A percentile compares a stretch with the other conserved stretches of the same genome.
Conservation (phyloP, 768 basidiomycete genomes). For the Amyloporia xantha region DNA sequence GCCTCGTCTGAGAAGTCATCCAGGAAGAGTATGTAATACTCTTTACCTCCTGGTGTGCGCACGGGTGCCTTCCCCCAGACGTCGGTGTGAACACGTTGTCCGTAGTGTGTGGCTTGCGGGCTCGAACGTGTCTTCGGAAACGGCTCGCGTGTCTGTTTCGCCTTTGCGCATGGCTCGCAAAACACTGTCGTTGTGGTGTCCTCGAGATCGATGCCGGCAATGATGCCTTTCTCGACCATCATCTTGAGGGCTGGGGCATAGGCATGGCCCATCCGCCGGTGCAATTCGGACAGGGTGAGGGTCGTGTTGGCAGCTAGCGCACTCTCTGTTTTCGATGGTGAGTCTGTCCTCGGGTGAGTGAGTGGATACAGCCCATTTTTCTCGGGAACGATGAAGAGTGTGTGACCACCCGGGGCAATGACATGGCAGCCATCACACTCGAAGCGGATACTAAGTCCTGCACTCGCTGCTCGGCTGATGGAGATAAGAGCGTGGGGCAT, state of each 20-base stretch:
- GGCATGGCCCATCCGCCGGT: slow-evolving; percentile 11
- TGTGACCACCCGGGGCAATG: not conserved
- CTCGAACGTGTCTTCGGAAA: slow-evolving; percentile 18
- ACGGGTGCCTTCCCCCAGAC: slow-evolving; percentile 38
- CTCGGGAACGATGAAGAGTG: not conserved
- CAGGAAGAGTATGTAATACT: slow-evolving; percentile 22
- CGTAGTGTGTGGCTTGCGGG: slow-evolving; percentile 8
- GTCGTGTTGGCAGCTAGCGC: not conserved
- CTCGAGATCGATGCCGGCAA: slow-evolving; percentile 7
- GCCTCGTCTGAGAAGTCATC: slow-evolving; percentile 20
- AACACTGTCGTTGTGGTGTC: slow-evolving; percentile 10
- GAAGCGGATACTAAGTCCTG: slow-evolving; percentile 4
- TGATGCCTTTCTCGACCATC: not conserved
- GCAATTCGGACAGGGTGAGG: slow-evolving; percentile 3
- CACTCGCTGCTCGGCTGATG: slow-evolving; percentile 3
- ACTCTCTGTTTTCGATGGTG: not conserved
- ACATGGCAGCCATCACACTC: not conserved
- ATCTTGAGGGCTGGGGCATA: slow-evolving; percentile 1
- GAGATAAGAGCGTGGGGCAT: slow-evolving; percentile 13
- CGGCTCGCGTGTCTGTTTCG: slow-evolving; percentile 26
- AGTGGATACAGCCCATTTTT: slow-evolving; percentile 6
- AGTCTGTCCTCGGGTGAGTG: not conserved
- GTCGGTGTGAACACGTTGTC: slow-evolving; percentile 15
- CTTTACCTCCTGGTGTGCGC: slow-evolving; percentile 11
- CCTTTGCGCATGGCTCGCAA: slow-evolving; percentile 39